Evolutionary conservation across 2,329 filamentous ascomycete genomes (phyloP), one percentile per base, ranked within the genome.

Genomic region (Emergomyces orientalis): DNA sequence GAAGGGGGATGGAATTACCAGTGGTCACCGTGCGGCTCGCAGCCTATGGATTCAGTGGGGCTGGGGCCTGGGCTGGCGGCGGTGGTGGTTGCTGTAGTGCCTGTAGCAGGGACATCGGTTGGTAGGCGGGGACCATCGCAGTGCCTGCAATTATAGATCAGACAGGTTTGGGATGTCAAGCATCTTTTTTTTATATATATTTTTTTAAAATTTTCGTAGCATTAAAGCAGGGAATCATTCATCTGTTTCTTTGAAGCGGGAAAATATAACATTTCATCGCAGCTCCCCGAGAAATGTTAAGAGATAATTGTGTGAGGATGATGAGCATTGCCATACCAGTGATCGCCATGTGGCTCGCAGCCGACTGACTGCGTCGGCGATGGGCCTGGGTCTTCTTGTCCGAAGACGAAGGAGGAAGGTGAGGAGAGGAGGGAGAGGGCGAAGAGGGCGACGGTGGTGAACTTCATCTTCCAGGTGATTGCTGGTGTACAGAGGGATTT

Each of bases 311-410:
- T 25, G 43, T 19, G 22, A 61, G 6, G 25, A 41, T 13, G 27
- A 13, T 17, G 25, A 30, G 51, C 9, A 34, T 55, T 14, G 27
- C 11, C 64, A 59, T 45, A 65, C 63, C 63, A 65, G 55, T 65
- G 63, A 55, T 65, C 63, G 39, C 62, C 63, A 61, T 65, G 63
- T 2, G 62, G 64, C 27, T 60, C 49, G 39, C 62, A 64, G n/a
- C 64, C 64, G 14, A 59, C 25, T 32, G 62, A 73, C 25, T 66
- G 69, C 3, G 70, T 72, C n/a, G 71, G 71, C n/a, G 69, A 71
- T 45, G 70, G 70, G 14, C 70, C 70, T 0, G 69, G 69, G 32
- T 68, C 65, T 43, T 70, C 63, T 56, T 70, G 60, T 32, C 66
- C 67, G 8, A 66, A 41, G n/a, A 71, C 41, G 22, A 58, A 41